Conservation (phyloP, 2,329 filamentous ascomycete species). For the Diaporthe nobilis region DNA sequence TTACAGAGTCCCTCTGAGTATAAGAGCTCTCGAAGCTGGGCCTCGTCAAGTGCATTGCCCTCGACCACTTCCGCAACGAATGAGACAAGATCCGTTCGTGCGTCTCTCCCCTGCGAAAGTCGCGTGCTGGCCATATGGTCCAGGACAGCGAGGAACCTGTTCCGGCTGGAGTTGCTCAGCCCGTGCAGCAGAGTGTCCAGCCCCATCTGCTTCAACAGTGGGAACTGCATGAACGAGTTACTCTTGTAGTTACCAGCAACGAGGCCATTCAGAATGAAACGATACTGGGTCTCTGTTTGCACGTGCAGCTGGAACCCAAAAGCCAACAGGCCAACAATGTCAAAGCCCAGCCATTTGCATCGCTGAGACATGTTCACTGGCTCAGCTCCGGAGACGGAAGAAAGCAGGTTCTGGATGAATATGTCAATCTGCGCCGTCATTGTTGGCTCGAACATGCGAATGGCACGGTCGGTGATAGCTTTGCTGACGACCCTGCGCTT, state of each 20-base stretch:
- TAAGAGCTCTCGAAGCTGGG: slow-evolving; percentile 41
- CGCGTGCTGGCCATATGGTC: slow-evolving; percentile 39
- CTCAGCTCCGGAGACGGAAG: not conserved
- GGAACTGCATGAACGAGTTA: slow-evolving; percentile 43
- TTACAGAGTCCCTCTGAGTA: slow-evolving; percentile 6
- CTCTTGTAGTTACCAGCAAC: slow-evolving; percentile 35
- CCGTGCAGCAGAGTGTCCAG: slow-evolving; percentile 34
- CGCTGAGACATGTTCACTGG: slow-evolving; percentile 42
- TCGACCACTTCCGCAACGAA: slow-evolving; percentile 54
- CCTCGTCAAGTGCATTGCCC: slow-evolving; percentile 18
- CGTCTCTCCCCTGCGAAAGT: slow-evolving; percentile 42
- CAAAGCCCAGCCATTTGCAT: slow-evolving; percentile 39
- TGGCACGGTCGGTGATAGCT: slow-evolving; percentile 40
- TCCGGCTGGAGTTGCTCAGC: not conserved
- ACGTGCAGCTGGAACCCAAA: slow-evolving; percentile 43
- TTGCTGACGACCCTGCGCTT: slow-evolving; percentile 30
- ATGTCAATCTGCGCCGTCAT: slow-evolving; percentile 44
- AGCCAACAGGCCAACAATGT: slow-evolving; percentile 42
- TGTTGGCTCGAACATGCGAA: slow-evolving; percentile 45
- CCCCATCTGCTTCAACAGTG: slow-evolving; percentile 39
- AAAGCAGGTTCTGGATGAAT: slow-evolving; percentile 23
- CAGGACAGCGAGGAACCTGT: slow-evolving; percentile 35
- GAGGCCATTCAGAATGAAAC: slow-evolving; percentile 33
- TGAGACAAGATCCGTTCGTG: slow-evolving; percentile 62
- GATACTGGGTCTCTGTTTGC: slow-evolving; percentile 39